Base-by-base conservation (phyloP, 495 filamentous ascomycete species). In the Aspergillus heteromorphus region DNA sequence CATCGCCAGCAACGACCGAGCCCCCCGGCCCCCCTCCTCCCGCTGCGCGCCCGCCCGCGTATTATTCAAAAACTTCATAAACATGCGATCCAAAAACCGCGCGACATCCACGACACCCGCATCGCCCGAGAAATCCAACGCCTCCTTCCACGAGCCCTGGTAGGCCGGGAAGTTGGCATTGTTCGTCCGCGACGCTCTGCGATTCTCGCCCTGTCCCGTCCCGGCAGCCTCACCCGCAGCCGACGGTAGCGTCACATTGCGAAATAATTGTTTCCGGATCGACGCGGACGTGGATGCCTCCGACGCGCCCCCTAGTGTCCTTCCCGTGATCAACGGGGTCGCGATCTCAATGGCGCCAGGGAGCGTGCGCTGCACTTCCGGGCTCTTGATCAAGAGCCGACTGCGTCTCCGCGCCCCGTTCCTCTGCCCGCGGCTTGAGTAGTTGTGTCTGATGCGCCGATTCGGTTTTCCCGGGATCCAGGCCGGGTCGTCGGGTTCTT, bases 1-100 rank as follows among this genome's bases (percentile, higher is more conserved):
- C 73, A 84, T 86, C 5, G 83, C 80, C n/a, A 88, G 64, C 19
- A 91, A 69, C 10, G 85, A 85, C 25, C 80, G 72, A 16, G 77
- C 65, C n/a, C 69, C 73, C 18, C 54, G 62, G 18, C 29, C 19
- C 16, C 29, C 11, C 18, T 50, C n/a, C 38, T 40, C 17, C 17
- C 9, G 45, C 40, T 40, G 6, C n/a, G 25, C 23, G 23, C 10
- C 43, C 9, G 64, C 29, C 16, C 62, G 61, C 11, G 73, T 76
- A 25, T 65, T 76, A 31, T 47, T 56, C 31, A 77, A 59, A 42
- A 77, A 73, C 8, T 69, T 74, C 9, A 72, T 48, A 51, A 76
- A 65, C 36, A 71, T 56, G 19, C 60, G 64, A 43, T 77, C 68
- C 31, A 77, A 58, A 50, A 65, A 65, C 38, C 59, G 65, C 42